Base-by-base conservation (phyloP, 306 rosid species). In the Vigna radiata region DNA sequence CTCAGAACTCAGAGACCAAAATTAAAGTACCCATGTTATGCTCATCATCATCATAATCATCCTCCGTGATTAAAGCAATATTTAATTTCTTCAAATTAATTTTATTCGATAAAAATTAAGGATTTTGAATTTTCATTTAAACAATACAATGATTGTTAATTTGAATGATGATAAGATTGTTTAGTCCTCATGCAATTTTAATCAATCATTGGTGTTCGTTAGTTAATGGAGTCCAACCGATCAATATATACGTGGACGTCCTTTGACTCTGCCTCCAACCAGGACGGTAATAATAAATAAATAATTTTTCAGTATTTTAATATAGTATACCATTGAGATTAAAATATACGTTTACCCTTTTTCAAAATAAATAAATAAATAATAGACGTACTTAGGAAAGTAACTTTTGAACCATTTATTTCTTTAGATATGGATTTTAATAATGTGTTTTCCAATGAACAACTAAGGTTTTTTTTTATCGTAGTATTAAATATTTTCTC, bases 41-140 rank as follows among this genome's bases (percentile, higher is more conserved):
- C 63, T 69, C 66, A 77, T 86, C 82, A 84, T 86, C 69, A 68
- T 83, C 88, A 77, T 36, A 77, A 80, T 82, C 83, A 78, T 76
- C 77, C 55, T 68, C 82, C 88, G 77, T 62, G 84, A 86, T 77
- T 84, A 60, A 78, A 85, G 85, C 88, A 29, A 53, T 68, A 75
- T 68, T 23, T 25, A 19, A 21, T 15, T 54, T 37, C 18, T 64
- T 61, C 0, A n/a, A 27, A 6, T 12, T 12, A 41, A 10, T 6
- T 2, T 5, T 37, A 33, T 54, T 18, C n/a, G 6, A 8, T 5
- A 25, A 29, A 4, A 27, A 25, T 48, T 16, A 52, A 54, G 39
- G 25, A 14, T 21, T 69, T 72, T 23, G 1, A 17, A 72, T 11
- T 16, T 25, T 27, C 17, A 12, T 10, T 44, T 73, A 16, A 48